A percentile compares a stretch with the other conserved stretches of the same genome.
phyloP scores from a whole-genome alignment of 1,284 basidiomycete genomes.

The Ceratobasidium sp. region DNA sequence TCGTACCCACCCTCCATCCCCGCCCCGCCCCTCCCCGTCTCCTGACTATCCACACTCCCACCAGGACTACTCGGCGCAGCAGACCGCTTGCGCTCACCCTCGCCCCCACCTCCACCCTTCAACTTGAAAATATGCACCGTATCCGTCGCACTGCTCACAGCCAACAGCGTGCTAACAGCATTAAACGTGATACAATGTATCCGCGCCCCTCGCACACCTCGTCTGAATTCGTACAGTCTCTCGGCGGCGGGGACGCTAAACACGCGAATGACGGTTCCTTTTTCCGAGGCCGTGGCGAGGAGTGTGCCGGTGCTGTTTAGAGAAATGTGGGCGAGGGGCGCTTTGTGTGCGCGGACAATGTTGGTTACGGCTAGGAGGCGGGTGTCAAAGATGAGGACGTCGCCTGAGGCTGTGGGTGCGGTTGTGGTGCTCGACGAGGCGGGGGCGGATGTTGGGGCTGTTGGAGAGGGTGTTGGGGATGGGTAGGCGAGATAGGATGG shows the following conservation, averaged over 20 bases:
- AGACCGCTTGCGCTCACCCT: conserved; percentile 11
- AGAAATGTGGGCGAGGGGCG: conserved; percentile 89
- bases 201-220: conserved; percentile 87
- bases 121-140: conserved; percentile 99
- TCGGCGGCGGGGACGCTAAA: conserved; percentile 93
- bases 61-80: conserved; percentile 64
- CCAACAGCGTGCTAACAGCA: conserved; percentile 82
- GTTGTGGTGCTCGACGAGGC: conserved; percentile 59
- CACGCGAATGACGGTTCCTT: conserved; percentile 97
- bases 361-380: conserved; percentile 91
- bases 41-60: conserved; percentile 74
- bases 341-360: conserved; percentile 97
- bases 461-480: conserved; percentile 89
- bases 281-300: conserved; percentile 94
- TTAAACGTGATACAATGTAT: conserved; percentile 97
- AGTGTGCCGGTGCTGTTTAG: conserved; percentile 91
- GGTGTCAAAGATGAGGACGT: conserved; percentile 94
- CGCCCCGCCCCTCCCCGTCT: conserved; percentile 62
- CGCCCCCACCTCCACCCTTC: conserved; percentile 58
- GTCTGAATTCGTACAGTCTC: conserved; percentile 93
- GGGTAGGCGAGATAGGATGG: conserved; percentile 97
- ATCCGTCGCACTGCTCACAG: conserved; percentile 92
- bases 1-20: conserved; percentile 79
- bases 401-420: conserved; percentile 72
- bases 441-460: conserved; percentile 66